phyloP scores from a whole-genome alignment of 345 rosid species.

The Camelina laxa region DNA sequence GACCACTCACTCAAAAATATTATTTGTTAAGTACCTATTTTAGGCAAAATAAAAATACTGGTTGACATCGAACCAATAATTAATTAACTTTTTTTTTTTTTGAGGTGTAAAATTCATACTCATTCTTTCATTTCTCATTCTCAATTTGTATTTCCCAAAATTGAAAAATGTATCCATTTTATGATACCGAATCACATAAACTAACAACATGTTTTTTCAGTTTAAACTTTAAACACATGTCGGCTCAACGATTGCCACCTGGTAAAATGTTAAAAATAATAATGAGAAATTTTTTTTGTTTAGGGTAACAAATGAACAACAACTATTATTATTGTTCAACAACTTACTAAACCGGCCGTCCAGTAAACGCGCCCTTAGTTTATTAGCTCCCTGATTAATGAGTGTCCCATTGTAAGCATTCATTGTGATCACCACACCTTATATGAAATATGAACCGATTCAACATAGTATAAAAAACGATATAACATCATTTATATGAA shows the following conservation, averaged over 20 bases:
- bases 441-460: slow-evolving; percentile 12
- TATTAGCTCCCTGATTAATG: slow-evolving; percentile 36
- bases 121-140: slow-evolving; percentile 23
- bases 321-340: slow-evolving; percentile 34
- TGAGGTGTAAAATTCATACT: slow-evolving; percentile 24
- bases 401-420: slow-evolving; percentile 34
- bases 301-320: slow-evolving; percentile 10
- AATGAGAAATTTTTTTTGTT: too few species aligned
- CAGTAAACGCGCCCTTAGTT: slow-evolving; percentile 37
- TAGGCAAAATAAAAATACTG: slow-evolving; percentile 4
- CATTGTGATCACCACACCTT: slow-evolving; percentile 30
- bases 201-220: slow-evolving; percentile 35
- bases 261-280: slow-evolving; percentile 19
- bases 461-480: not conserved
- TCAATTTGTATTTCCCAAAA: slow-evolving; percentile 25
- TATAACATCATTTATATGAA: not conserved
- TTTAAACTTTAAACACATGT: slow-evolving; percentile 29
- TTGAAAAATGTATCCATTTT: slow-evolving; percentile 22
- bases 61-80: slow-evolving; percentile 11
- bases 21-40: slow-evolving; percentile 9
- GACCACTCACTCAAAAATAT: slow-evolving; percentile 15
- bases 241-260: slow-evolving; percentile 30
- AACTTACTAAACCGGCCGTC: slow-evolving; percentile 30
- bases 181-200: slow-evolving; percentile 38
- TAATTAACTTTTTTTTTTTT: not conserved